These are phyloP conservation scores for Catharanthus roseus DNA, from an alignment of 257 asterid genomes.

Conservation along the genomic window DNA sequence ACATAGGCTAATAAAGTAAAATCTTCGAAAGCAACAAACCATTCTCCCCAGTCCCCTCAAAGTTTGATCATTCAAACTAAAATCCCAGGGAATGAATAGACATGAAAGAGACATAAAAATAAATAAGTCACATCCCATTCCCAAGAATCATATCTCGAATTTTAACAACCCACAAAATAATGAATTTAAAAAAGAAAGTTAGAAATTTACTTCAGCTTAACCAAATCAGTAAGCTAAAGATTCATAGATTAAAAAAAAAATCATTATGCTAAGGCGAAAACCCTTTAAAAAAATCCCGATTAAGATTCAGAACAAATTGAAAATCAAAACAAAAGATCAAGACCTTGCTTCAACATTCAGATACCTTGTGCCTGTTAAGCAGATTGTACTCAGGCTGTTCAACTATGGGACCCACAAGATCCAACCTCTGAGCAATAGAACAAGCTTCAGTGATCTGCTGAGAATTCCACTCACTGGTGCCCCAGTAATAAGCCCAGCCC, in stretches of 20 bases:
- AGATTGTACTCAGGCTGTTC: constrained; percentile 98
- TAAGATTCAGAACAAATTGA: not conserved
- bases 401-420: constrained; percentile 87
- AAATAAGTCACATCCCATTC: not conserved
- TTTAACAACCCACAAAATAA: not conserved
- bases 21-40: not conserved
- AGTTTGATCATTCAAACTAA: not conserved
- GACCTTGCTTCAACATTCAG: not conserved
- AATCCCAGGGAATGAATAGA: not conserved
- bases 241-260: no score
- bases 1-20: not conserved
- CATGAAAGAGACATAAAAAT: not conserved
- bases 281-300: not conserved
- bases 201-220: not conserved
- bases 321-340: not conserved
- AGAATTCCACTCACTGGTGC: constrained; percentile 97
- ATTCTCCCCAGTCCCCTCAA: not conserved
- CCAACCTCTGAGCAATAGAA: constrained; percentile 76
- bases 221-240: no score
- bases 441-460: constrained; percentile 99
- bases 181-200: not conserved
- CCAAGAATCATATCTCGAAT: not conserved
- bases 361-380: constrained; percentile 79
- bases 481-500: constrained; percentile 99
- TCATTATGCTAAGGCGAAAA: not conserved